A percentile compares a stretch with the other conserved stretches of the same genome.
Conservation (phyloP, 495 filamentous ascomycete species). For the Articulospora tetracladia region DNA sequence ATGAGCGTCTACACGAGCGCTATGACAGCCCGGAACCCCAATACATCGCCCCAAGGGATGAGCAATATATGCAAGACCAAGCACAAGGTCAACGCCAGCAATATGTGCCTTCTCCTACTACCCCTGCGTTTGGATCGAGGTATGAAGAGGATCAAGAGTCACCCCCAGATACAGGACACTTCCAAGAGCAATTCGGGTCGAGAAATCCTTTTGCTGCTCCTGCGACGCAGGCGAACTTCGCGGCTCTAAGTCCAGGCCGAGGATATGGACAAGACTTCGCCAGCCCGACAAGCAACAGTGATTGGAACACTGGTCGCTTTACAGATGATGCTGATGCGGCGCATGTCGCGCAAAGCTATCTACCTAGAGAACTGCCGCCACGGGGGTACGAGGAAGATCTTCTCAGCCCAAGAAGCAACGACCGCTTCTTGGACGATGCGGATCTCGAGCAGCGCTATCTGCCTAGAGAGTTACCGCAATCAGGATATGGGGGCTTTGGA, state of each 20-base stretch:
- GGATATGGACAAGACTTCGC: neutral
- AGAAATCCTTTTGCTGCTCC: neutral
- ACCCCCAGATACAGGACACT: neutral
- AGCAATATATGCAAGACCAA: neutral
- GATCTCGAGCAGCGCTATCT: neutral
- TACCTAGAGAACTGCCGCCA: neutral
- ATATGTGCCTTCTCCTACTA: neutral
- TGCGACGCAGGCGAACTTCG: neutral
- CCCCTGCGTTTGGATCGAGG: neutral
- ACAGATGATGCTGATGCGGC: neutral
- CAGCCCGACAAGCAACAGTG: neutral
- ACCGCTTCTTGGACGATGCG: neutral
- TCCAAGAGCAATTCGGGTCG: neutral
- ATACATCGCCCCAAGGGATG: neutral
- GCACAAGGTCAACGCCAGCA: neutral
- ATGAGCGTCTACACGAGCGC: neutral
- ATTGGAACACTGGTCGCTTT: neutral
- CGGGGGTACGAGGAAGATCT: neutral
- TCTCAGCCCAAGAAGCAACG: neutral
- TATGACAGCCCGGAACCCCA: neutral
- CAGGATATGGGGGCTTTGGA: too few species aligned
- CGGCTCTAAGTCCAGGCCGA: neutral
- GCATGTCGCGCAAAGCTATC: neutral
- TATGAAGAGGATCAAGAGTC: neutral
- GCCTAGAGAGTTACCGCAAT: too few species aligned